phyloP scores from a whole-genome alignment of 1,284 basidiomycete genomes.

The Sphaerobolus stellatus region DNA sequence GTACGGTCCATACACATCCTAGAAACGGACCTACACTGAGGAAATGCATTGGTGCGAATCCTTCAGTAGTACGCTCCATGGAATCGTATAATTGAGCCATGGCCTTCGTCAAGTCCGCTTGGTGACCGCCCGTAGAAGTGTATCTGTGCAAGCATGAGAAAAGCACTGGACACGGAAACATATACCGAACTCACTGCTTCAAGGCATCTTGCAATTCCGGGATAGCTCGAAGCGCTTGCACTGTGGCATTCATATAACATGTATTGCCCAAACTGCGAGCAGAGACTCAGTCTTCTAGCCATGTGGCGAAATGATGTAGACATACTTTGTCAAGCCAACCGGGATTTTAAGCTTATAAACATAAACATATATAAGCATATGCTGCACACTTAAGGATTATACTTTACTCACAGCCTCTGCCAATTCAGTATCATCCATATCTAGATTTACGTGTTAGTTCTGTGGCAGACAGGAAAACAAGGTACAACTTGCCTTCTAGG shows the following conservation, averaged over 20 bases:
- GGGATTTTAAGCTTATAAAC: constrained; percentile 55
- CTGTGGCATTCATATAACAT: constrained; percentile 94
- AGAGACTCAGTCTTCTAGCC: constrained; percentile 31
- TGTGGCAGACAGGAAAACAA: background rate
- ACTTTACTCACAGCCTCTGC: constrained; percentile 66
- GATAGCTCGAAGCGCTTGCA: constrained; percentile 89
- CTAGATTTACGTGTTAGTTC: constrained; percentile 41
- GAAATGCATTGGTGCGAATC: constrained; percentile 75
- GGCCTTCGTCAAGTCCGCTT: constrained; percentile 37
- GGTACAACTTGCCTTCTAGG: constrained; percentile 56
- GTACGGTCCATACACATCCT: constrained; percentile 1
- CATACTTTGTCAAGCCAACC: constrained; percentile 66
- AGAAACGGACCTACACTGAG: constrained; percentile 39
- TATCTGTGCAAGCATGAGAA: constrained; percentile 5
- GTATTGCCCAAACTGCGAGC: constrained; percentile 74
- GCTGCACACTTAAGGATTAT: background rate
- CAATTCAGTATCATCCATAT: constrained; percentile 82
- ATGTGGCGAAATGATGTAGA: constrained; percentile 26
- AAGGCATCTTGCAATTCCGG: constrained; percentile 83
- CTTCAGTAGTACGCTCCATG: constrained; percentile 77
- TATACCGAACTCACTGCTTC: constrained; percentile 43
- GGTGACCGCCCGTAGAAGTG: constrained; percentile 32
- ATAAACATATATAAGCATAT: background rate
- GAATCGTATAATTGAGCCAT: constrained; percentile 72
- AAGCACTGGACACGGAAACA: constrained; percentile 23